Evolutionary conservation across 225 moss, liverwort and hornwort species (phyloP), one percentile per base, ranked within the genome.

Genomic region (Pseudoscleropodium purum): DNA sequence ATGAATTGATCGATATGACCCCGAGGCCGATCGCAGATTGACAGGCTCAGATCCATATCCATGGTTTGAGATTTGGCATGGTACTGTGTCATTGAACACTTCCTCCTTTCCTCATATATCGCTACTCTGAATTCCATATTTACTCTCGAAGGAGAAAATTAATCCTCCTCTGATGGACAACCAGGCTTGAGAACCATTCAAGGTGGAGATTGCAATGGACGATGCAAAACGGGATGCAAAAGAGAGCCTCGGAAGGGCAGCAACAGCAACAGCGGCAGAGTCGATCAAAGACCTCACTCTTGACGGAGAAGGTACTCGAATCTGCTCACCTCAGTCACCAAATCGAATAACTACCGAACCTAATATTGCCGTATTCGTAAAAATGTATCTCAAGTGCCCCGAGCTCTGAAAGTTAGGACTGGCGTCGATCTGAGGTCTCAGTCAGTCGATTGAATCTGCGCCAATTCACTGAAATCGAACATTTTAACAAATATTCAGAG

Each of bases 231-330:
- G 33, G 51, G 82, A 93, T 74, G 80, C 83, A 37, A 79, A 75
- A 79, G 85, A 75, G 34, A 88, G 65, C 34, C 63, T 60, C 10
- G 89, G 80, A 75, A 79, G 81, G 66, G 23, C 87, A 74, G 23
- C 87, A 74, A 81, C 87, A 74, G 23, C 87, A 74, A 81, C 86
- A 52, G 70, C 86, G 27, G 89, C 88, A 63, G 90, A 91, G 52
- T 87, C 85, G 47, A 94, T 94, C 69, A 89, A 83, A 86, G 87
- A 74, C 69, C 94, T 92, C 77, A 87, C 90, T 75, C 91, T 92
- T 29, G 87, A 79, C 43, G 86, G 43, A 82, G 87, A 92, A 87
- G 92, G 92, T 92, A 83, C 83, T 85, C 79, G 61, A 77, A 76
- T 65, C 72, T 23, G 54, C 61, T 61, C 74, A 73, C 57, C 60